Evolutionary conservation across 345 rosid species (phyloP), one percentile per base, ranked within the genome.

Genomic region (Abelmoschus esculentus): DNA sequence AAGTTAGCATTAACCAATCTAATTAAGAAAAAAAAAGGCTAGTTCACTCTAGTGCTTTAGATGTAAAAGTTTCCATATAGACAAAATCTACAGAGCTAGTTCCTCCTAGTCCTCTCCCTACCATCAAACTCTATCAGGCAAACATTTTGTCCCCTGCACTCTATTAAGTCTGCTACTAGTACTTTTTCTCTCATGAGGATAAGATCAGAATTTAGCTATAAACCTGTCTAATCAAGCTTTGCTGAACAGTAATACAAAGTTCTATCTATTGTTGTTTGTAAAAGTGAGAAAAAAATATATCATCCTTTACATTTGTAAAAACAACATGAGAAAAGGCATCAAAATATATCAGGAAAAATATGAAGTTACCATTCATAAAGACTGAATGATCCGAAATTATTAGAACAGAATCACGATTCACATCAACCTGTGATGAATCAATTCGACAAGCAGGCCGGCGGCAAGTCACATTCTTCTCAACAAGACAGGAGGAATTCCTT

Each of bases 401-500:
- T 49, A 49, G 53, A 49, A 49, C 53, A 49, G 53, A 49, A 49
- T 49, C 53, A 49, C 53, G n/a, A 49, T 49, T 49, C 53, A 49
- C 53, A 49, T 49, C 53, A 49, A 49, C n/a, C 18, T 49, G 17
- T 15, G 53, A 49, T 49, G 53, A 49, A 49, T 49, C 53, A 3
- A 49, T 49, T 49, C 53, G 53, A 49, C n/a, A 13, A 14, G 53
- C 53, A 49, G 53, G 53, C 17, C 53, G n/a, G n/a, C 53, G 18
- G n/a, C 53, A 49, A 49, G 53, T 49, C 53, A 49, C 53, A 49
- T 49, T 49, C 81, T 80, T 83, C 66, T 85, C 89, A 62, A 91
- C 81, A 53, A 53, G 77, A 83, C 61, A 84, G 80, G 47, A 88
- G 90, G 76, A 95, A 95, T 6, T 81, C 85, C 79, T 76, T 78